These are phyloP conservation scores for Psilocybe cubensis DNA, from an alignment of 768 basidiomycete genomes.

Conservation along the genomic window DNA sequence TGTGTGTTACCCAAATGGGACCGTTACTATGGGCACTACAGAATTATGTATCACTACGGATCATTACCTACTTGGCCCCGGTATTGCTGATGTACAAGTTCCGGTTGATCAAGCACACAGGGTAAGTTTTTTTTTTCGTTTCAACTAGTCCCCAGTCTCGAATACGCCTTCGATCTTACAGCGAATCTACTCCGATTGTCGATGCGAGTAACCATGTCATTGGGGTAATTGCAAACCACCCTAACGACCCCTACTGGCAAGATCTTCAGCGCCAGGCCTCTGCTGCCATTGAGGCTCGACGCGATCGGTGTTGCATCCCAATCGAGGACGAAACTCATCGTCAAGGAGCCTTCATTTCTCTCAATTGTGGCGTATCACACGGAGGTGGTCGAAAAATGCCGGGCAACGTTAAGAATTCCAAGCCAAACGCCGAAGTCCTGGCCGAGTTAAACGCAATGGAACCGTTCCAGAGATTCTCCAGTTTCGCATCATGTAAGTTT, in stretches of 20 bases:
- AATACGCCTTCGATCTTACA: too few species aligned
- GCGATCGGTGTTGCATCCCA: background rate
- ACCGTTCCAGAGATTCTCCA: constrained; percentile 7
- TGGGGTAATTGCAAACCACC: background rate
- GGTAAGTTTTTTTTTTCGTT: too few species aligned
- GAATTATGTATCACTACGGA: too few species aligned
- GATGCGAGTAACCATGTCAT: background rate
- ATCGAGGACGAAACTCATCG: constrained; percentile 1
- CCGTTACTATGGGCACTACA: too few species aligned
- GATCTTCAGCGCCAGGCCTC: background rate
- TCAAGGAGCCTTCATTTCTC: constrained; percentile 8
- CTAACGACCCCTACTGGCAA: constrained; percentile 4
- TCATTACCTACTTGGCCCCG: too few species aligned
- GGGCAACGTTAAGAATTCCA: constrained; percentile 5
- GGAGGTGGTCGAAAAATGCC: constrained; percentile 10
- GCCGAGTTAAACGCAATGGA: constrained; percentile 1
- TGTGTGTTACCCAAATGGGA: too few species aligned
- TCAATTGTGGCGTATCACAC: constrained; percentile 9
- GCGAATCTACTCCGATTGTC: too few species aligned
- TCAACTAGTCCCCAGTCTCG: too few species aligned
- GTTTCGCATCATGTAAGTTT: constrained; percentile 6
- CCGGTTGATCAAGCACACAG: background rate
- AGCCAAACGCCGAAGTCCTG: background rate
- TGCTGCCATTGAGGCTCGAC: background rate
- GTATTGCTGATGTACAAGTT: too few species aligned